Conservation (phyloP, 768 basidiomycete species). For the Tricholoma flavovirens region DNA sequence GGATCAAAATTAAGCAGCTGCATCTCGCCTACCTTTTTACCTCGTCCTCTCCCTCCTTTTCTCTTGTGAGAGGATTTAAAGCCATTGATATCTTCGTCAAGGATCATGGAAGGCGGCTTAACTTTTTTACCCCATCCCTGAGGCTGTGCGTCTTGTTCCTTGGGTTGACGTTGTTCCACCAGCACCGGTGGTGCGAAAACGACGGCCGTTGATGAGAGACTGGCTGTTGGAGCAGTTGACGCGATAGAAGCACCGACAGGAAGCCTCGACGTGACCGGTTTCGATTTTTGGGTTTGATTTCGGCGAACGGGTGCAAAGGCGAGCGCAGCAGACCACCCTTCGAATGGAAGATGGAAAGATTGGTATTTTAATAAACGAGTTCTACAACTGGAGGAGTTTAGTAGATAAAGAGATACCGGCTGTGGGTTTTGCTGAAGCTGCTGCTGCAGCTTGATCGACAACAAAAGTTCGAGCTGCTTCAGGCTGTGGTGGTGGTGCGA, state of each 20-base stretch:
- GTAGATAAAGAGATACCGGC: conserved; percentile 55
- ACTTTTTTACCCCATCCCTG: conserved; percentile 85
- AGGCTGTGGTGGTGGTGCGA: conserved; percentile 20
- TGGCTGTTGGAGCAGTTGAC: conserved; percentile 27
- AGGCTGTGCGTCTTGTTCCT: conserved; percentile 30
- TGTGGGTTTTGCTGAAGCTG: conserved; percentile 41
- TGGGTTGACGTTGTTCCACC: conserved; percentile 30
- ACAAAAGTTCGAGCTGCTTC: conserved; percentile 21
- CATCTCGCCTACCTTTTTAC: conserved; percentile 50
- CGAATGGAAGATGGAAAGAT: conserved; percentile 29
- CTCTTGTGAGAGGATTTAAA: conserved; percentile 59
- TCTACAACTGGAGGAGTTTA: conserved; percentile 42
- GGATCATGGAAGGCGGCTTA: conserved; percentile 85
- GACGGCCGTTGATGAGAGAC: conserved; percentile 53
- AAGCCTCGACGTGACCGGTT: conserved; percentile 43
- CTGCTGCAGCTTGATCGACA: conserved; percentile 20
- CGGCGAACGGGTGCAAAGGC: conserved; percentile 84
- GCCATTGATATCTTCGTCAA: conserved; percentile 86
- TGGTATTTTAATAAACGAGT: conserved; percentile 53
- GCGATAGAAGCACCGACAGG: conserved; percentile 61
- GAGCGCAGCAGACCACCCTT: conserved; percentile 88
- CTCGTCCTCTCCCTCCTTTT: conserved; percentile 48
- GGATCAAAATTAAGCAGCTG: background rate
- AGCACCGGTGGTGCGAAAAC: conserved; percentile 66
- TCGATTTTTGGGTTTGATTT: conserved; percentile 50